Evolutionary conservation across 805 yeast species (phyloP).

Genomic region (Metschnikowia anglica): DNA sequence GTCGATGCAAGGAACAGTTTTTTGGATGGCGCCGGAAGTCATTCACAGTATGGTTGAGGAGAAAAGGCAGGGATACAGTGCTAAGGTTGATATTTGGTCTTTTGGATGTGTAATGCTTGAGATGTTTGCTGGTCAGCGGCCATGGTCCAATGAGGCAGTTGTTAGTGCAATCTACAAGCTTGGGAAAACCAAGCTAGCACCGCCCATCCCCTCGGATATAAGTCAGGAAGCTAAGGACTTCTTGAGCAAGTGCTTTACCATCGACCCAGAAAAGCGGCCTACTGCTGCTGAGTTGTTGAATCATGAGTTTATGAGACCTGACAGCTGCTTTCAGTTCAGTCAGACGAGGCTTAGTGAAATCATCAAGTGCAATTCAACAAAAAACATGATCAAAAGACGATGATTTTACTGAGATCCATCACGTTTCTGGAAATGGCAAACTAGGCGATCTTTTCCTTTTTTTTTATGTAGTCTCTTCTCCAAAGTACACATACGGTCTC

Average conservation of each 20-base stretch:
- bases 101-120: constrained; percentile 95
- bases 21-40: constrained; percentile 99
- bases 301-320: constrained; percentile 51
- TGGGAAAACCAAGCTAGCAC: constrained; percentile 85
- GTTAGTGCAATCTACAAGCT: constrained; percentile 89
- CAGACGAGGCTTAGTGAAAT: constrained; percentile 55
- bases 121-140: constrained; percentile 96
- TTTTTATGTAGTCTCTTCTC: too few relatives aligned
- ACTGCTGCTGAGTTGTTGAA: constrained; percentile 67
- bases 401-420: neutral
- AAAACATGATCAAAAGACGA: constrained; percentile 5
- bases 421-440: neutral
- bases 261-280: constrained; percentile 82
- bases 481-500: too few relatives aligned
- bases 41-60: constrained; percentile 77
- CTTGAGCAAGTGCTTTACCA: constrained; percentile 67
- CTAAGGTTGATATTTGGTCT: constrained; percentile 98
- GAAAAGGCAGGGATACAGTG: constrained; percentile 88
- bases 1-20: constrained; percentile 98
- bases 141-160: constrained; percentile 95
- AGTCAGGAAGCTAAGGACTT: constrained; percentile 67
- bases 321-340: constrained; percentile 47
- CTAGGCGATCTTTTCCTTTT: too few relatives aligned
- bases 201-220: constrained; percentile 95
- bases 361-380: constrained; percentile 35